Evolutionary conservation across 2,329 filamentous ascomycete genomes (phyloP), one percentile per base, ranked within the genome.

Genomic region (Zelopaecilomyces penicillatus): DNA sequence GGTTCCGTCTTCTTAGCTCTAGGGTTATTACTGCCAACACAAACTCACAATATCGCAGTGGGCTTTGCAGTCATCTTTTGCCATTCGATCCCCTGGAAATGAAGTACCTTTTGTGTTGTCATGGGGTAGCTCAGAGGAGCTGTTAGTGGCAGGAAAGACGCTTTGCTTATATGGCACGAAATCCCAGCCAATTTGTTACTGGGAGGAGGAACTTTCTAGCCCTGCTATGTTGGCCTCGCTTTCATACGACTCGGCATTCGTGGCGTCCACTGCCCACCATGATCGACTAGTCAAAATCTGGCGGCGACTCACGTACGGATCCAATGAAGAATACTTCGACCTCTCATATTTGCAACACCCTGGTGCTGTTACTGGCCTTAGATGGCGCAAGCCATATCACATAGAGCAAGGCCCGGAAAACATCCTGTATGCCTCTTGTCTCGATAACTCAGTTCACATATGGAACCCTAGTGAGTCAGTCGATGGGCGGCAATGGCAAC

Each of bases 201-300:
- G 93, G 91, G 78, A 78, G 42, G 84, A 84, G 59, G 62, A 69
- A 36, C 71, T 97, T 5, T 83, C 90, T 3, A 89, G 77, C 57
- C 75, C 83, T 0, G 80, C 80, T 33, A 85, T 85, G 57, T 78
- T 83, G 46, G 89, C 89, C 3, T 71, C 75, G 6, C 81, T 96
- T 53, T 95, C 91, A 1, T 87, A 87, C 51, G 91, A 95, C 62
- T 90, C 87, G 9, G 82, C 83, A 19, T 81, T 95, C 49, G 87
- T 97, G 43, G 91, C 89, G 12, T 90, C 87, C 1, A 78, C 85
- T 9, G 85, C 88, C 36, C 70, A 74, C 41, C 80, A 87, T 59
- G 93, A 97, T 63, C 76, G 83, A 42, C 69, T 97, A 19, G 82
- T 95, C 53, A 97, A 98, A 66, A 78, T 97, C 55, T 98, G 94